A percentile compares a stretch with the other conserved stretches of the same genome.
These are phyloP conservation scores for Calonectria pauciramosa DNA, from an alignment of 2,329 filamentous ascomycete species.

Conservation along the genomic window DNA sequence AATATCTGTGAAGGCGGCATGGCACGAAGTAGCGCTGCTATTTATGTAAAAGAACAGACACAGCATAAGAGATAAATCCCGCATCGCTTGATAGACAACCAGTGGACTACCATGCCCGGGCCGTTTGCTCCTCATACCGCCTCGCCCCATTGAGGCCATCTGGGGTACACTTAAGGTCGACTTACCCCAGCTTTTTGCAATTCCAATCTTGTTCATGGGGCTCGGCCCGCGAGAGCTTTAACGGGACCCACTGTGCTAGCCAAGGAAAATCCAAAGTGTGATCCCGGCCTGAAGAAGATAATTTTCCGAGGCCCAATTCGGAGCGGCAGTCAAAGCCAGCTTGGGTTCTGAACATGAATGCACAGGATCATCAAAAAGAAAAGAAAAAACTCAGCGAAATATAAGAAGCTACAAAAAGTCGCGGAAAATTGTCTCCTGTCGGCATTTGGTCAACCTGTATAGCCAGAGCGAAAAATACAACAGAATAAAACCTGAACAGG, in stretches of 20 bases:
- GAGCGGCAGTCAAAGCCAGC: neutral
- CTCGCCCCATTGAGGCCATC: neutral
- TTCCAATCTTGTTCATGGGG: neutral
- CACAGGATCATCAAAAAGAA: neutral
- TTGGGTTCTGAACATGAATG: neutral
- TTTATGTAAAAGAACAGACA: neutral
- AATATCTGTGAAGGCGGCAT: neutral
- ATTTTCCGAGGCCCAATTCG: neutral
- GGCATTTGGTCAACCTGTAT: neutral
- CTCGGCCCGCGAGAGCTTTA: neutral
- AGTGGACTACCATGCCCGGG: neutral
- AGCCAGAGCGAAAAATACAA: neutral
- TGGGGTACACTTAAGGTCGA: neutral
- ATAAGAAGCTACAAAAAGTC: neutral
- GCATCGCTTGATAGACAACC: neutral
- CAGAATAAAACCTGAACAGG: no score
- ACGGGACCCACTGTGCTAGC: neutral
- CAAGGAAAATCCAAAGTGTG: neutral
- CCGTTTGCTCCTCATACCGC: neutral
- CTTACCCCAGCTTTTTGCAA: neutral
- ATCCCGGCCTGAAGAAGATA: neutral
- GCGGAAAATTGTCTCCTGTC: neutral
- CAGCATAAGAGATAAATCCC: neutral
- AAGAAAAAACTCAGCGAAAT: neutral
- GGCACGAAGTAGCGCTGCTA: neutral